Evolutionary conservation across 2,329 filamentous ascomycete genomes (phyloP), one percentile per base, ranked within the genome.

Genomic region (Fusarium tricinctum): DNA sequence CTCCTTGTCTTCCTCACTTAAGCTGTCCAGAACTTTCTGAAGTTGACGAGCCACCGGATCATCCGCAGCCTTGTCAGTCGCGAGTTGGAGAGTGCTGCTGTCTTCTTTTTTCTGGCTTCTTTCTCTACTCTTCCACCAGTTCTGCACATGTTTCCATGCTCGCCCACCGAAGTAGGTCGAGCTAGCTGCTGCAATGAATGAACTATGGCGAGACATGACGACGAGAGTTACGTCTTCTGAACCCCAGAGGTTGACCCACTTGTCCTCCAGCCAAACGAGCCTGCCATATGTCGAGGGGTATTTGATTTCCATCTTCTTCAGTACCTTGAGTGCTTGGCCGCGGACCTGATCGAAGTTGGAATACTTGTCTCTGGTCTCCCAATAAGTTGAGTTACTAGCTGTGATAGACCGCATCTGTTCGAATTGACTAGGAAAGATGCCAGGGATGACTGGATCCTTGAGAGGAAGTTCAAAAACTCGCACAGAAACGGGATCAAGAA

Each of bases 341-440:
- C 1, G n/a, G 4, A 51, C 3, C 20, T 22, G 53, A 9, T 43
- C 10, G 4, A 28, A 15, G 3, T 43, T 12, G 1, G 53, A 57
- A 12, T 51, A 57, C 6, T 17, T n/a, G 17, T 4, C 14, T 2
- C 14, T 12, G 7, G n/a, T 51, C 1, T 8, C 14, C 53, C 53
- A 57, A 13, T 43, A 57, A 1, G 38, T 51, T 3, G 53, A 57
- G 5, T 35, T 28, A 10, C 53, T 52, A 3, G 46, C 38, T 13
- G 53, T 57, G 4, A 57, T 28, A 3, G 46, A 50, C 17, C 33
- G 38, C 53, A 57, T 35, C 8, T 57, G 53, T 17, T 57, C 53
- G 13, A 57, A 35, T 3, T 12, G 23, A 1, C 20, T 51, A 2
- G 53, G 53, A 15, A 57, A 57, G 6, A 3, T 26, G 3, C 46